Conservation (phyloP, 768 basidiomycete species). For the Amanita rubescens region DNA sequence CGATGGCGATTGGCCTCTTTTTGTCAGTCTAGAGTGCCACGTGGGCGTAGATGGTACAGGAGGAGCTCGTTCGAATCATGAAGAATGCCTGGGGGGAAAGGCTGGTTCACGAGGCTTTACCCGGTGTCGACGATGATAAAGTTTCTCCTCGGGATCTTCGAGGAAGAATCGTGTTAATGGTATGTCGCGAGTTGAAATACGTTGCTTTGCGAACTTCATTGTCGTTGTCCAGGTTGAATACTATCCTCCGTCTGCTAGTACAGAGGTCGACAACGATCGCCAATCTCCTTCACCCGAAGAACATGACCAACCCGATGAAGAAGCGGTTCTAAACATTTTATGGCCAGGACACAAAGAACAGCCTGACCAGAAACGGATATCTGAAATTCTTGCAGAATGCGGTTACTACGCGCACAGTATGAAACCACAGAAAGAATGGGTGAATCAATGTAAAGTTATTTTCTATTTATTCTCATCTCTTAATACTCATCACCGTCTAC, state of each 20-base stretch:
- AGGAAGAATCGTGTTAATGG: constrained; percentile 56
- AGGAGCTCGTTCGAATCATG: constrained; percentile 47
- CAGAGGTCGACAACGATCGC: constrained; percentile 15
- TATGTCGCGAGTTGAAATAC: constrained; percentile 15
- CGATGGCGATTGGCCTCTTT: constrained; percentile 43
- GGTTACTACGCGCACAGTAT: constrained; percentile 57
- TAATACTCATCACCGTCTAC: too few relatives aligned
- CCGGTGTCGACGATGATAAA: constrained; percentile 26
- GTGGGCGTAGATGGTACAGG: constrained; percentile 42
- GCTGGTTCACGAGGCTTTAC: constrained; percentile 35
- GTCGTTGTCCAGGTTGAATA: constrained; percentile 42
- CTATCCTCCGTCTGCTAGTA: constrained; percentile 27
- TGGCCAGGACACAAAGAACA: constrained; percentile 14
- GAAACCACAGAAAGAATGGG: constrained; percentile 51
- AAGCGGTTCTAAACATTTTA: constrained; percentile 6
- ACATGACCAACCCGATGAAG: constrained; percentile 12
- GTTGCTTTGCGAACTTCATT: neutral
- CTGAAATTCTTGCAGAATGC: constrained; percentile 43
- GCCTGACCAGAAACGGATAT: constrained; percentile 26
- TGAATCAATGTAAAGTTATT: constrained; percentile 24
- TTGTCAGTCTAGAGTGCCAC: constrained; percentile 59
- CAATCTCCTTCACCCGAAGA: constrained; percentile 19
- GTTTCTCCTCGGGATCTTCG: constrained; percentile 39
- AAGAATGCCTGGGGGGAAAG: constrained; percentile 43
- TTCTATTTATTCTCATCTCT: neutral